Evolutionary conservation across 2,329 filamentous ascomycete species (phyloP).

Genomic region (Exophiala oligosperma): DNA sequence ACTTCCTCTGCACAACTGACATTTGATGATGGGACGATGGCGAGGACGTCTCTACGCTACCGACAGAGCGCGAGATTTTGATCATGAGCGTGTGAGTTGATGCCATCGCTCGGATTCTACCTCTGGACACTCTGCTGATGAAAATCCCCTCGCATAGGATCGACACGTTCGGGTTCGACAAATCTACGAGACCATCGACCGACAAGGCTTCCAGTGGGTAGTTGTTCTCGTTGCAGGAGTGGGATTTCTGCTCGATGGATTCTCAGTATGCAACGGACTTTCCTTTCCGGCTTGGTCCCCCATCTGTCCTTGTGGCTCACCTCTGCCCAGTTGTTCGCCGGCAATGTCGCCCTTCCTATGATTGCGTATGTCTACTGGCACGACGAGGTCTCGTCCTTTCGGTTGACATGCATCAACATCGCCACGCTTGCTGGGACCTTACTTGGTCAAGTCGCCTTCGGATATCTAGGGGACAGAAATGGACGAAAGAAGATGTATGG

Average conservation of each 20-base stretch:
- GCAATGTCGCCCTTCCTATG: conserved; percentile 53
- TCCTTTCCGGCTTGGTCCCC: conserved; percentile 23
- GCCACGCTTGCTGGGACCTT: conserved; percentile 49
- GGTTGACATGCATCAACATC: conserved; percentile 45
- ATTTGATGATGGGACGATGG: conserved; percentile 19
- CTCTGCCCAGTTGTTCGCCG: conserved; percentile 43
- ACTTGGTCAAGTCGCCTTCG: conserved; percentile 50
- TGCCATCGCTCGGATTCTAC: neutral
- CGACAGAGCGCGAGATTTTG: conserved; percentile 45
- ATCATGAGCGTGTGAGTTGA: conserved; percentile 39
- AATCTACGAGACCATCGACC: conserved; percentile 47
- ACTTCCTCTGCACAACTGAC: neutral
- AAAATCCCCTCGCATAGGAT: conserved; percentile 32
- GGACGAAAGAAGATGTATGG: conserved; percentile 55
- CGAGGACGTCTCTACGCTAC: conserved; percentile 41
- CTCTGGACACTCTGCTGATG: neutral
- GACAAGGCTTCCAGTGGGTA: conserved; percentile 43
- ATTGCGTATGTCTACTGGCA: conserved; percentile 50
- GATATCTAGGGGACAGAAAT: conserved; percentile 48
- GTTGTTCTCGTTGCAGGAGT: conserved; percentile 49
- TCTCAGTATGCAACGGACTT: conserved; percentile 31
- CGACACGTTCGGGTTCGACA: conserved; percentile 45
- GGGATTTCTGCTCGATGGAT: conserved; percentile 53
- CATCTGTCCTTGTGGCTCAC: conserved; percentile 28
- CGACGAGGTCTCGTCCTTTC: conserved; percentile 36